Conservation (phyloP, 495 filamentous ascomycete genomes). For the Talaromyces proteolyticus region DNA sequence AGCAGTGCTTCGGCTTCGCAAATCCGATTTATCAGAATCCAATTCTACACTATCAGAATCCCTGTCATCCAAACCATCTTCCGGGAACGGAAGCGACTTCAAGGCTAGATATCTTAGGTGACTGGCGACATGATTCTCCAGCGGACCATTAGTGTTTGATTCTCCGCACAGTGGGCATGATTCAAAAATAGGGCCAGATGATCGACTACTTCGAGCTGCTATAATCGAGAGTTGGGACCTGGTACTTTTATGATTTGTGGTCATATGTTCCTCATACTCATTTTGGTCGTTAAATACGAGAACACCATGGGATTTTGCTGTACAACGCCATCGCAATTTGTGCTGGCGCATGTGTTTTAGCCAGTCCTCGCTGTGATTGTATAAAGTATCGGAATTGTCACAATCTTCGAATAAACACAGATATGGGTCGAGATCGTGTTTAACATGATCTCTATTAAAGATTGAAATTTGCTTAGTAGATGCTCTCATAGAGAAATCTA, state of each 20-base stretch:
- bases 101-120: slow-evolving; percentile 7
- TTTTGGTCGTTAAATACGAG: not conserved
- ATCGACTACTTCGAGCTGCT: slow-evolving; percentile 2
- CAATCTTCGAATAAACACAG: slow-evolving; percentile 5
- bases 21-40: not conserved
- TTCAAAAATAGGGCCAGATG: slow-evolving; percentile 1
- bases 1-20: not conserved
- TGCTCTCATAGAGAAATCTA: not conserved
- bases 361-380: slow-evolving; percentile 5
- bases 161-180: slow-evolving; percentile 6
- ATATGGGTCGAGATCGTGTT: slow-evolving; percentile 5
- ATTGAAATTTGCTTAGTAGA: not conserved
- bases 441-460: slow-evolving; percentile 1
- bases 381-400: not conserved
- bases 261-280: slow-evolving; percentile 2
- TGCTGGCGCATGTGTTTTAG: slow-evolving; percentile 6
- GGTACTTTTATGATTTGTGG: not conserved
- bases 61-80: not conserved
- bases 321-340: slow-evolving; percentile 5
- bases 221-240: not conserved
- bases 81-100: slow-evolving; percentile 3
- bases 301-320: slow-evolving; percentile 1
- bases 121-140: slow-evolving; percentile 1
- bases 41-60: not conserved
- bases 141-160: not conserved